A percentile compares a stretch with the other conserved stretches of the same genome.
These are phyloP conservation scores for Prinsepia uniflora DNA, from an alignment of 306 rosid species.

Conservation along the genomic window DNA sequence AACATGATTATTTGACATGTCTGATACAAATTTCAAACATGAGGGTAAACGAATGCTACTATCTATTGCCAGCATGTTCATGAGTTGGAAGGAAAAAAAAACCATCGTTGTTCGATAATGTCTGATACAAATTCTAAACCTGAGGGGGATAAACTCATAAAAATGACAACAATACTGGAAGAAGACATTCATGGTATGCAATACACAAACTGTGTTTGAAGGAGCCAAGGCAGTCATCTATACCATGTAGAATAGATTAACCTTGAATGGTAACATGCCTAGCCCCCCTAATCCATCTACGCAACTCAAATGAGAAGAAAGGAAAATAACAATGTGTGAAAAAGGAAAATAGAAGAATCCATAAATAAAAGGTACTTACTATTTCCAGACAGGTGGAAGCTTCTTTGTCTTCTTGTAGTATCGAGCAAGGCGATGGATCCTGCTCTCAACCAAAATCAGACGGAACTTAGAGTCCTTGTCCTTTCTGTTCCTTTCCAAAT, in stretches of 20 bases:
- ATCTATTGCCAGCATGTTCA: neutral
- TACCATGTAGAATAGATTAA: neutral
- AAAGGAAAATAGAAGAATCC: neutral
- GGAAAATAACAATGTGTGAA: neutral
- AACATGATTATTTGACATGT: neutral
- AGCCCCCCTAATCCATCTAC: too few species aligned
- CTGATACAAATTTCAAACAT: neutral
- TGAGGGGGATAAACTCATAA: neutral
- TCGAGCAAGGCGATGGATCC: conserved; percentile 76
- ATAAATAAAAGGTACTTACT: conserved; percentile 34
- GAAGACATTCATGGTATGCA: too few species aligned
- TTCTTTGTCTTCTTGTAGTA: conserved; percentile 85
- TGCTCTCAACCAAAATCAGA: conserved; percentile 75
- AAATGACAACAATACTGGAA: too few species aligned
- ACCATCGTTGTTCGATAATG: neutral
- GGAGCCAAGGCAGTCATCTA: neutral
- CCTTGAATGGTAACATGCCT: too few species aligned
- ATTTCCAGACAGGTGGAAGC: conserved; percentile 82
- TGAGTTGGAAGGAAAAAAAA: neutral
- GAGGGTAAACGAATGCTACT: neutral
- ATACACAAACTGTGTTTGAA: neutral
- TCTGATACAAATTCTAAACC: neutral
- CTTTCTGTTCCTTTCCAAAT: conserved; percentile 69
- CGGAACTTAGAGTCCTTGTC: conserved; percentile 76
- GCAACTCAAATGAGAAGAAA: too few species aligned